phyloP scores from a whole-genome alignment of 164 flowering plant species.

The Paratinospora sagittata region DNA sequence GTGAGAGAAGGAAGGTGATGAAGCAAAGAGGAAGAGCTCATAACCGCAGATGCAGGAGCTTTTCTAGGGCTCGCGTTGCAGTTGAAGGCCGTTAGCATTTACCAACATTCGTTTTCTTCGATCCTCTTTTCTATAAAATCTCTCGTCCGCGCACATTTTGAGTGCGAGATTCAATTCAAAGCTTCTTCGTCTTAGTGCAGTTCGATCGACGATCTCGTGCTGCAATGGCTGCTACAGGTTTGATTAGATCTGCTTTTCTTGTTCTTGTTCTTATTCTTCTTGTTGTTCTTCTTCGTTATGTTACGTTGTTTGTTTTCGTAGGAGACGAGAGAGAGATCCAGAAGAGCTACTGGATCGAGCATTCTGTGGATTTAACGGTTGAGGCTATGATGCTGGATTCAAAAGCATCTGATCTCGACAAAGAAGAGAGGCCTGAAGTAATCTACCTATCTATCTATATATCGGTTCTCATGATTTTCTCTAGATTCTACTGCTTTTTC shows the following conservation, averaged over 20 bases:
- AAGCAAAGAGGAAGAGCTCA: constrained; percentile 60
- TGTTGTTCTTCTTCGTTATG: background rate
- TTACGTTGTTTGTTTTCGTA: background rate
- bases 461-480: background rate
- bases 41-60: constrained; percentile 76
- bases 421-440: constrained; percentile 95
- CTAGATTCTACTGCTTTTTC: background rate
- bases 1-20: constrained; percentile 30
- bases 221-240: constrained; percentile 31
- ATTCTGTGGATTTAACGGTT: constrained; percentile 63
- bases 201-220: background rate
- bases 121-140: background rate
- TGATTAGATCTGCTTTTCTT: constrained; percentile 5
- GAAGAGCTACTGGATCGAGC: constrained; percentile 87
- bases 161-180: too few species aligned
- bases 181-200: background rate
- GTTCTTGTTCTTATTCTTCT: background rate
- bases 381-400: constrained; percentile 99
- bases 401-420: constrained; percentile 88
- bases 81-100: constrained; percentile 49
- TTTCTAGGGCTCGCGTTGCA: constrained; percentile 79
- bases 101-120: background rate
- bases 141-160: too few species aligned
- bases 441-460: constrained; percentile 11
- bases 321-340: constrained; percentile 59